Conservation (phyloP, 108 stramenopile species). For the Fragilaria crotonensis region DNA sequence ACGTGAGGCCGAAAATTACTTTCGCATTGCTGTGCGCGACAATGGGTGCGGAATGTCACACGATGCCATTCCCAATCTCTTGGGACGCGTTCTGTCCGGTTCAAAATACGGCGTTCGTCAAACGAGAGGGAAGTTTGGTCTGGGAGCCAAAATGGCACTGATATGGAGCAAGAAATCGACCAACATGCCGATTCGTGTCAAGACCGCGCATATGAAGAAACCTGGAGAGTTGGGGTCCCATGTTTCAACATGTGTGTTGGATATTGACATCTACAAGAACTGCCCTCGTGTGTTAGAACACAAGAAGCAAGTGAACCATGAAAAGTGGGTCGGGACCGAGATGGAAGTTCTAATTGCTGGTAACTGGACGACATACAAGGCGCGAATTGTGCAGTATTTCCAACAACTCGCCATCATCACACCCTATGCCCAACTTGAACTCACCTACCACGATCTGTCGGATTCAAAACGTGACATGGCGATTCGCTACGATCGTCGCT, state of each 20-base stretch:
- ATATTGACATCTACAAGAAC: slow-evolving; percentile 95
- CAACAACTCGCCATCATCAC: slow-evolving; percentile 96
- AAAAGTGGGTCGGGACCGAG: slow-evolving; percentile 77
- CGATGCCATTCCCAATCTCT: slow-evolving; percentile 81
- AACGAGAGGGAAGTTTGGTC: slow-evolving; percentile 94
- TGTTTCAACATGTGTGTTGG: slow-evolving; percentile 74
- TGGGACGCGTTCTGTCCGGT: slow-evolving; percentile 89
- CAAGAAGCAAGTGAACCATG: slow-evolving; percentile 47
- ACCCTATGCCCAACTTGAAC: slow-evolving; percentile 81
- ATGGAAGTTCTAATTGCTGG: slow-evolving; percentile 85
- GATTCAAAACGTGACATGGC: slow-evolving; percentile 57
- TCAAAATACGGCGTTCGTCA: slow-evolving; percentile 95
- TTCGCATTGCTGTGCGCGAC: slow-evolving; percentile 78
- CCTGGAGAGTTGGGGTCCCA: slow-evolving; percentile 7
- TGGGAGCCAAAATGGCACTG: slow-evolving; percentile 97
- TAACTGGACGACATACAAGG: slow-evolving; percentile 87
- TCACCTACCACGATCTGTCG: slow-evolving; percentile 55
- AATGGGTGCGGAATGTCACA: slow-evolving; percentile 97
- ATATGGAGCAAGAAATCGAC: slow-evolving; percentile 96
- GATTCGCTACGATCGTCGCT: slow-evolving; percentile 65
- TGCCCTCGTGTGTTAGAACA: slow-evolving; percentile 76
- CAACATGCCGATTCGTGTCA: slow-evolving; percentile 82
- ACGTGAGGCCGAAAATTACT: slow-evolving; percentile 62
- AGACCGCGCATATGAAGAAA: slow-evolving; percentile 38
- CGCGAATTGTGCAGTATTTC: slow-evolving; percentile 85